Percentiles rank a stretch among this genome's conserved stretches.
These are phyloP conservation scores for Colletotrichum horii DNA, from an alignment of 2,329 filamentous ascomycete genomes.

Conservation along the genomic window DNA sequence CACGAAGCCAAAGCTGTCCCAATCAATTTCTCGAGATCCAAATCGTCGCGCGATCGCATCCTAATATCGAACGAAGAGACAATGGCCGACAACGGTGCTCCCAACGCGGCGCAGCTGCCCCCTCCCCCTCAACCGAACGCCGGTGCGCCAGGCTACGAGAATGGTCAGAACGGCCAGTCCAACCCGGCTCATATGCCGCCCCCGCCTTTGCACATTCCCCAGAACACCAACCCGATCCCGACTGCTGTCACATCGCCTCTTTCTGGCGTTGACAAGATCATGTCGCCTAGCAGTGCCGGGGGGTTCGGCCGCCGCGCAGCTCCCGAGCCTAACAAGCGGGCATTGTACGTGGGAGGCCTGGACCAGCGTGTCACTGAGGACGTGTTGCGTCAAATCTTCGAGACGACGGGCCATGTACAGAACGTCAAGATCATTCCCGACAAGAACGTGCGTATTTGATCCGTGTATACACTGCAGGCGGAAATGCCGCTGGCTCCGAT, in stretches of 20 bases:
- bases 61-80: slow-evolving; percentile 26
- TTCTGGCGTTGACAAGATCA: slow-evolving; percentile 71
- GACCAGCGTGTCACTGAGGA: slow-evolving; percentile 96
- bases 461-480: neutral
- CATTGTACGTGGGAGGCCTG: slow-evolving; percentile 92
- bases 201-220: slow-evolving; percentile 89
- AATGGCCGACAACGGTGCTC: slow-evolving; percentile 80
- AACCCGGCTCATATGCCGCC: slow-evolving; percentile 84
- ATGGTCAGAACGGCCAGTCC: slow-evolving; percentile 71
- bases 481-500: neutral
- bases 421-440: slow-evolving; percentile 99
- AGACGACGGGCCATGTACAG: slow-evolving; percentile 97
- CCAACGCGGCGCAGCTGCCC: slow-evolving; percentile 70
- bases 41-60: neutral
- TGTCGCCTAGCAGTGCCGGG: slow-evolving; percentile 84
- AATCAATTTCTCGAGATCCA: neutral
- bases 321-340: slow-evolving; percentile 97
- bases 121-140: slow-evolving; percentile 71
- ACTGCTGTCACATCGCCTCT: slow-evolving; percentile 90
- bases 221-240: slow-evolving; percentile 95
- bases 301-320: slow-evolving; percentile 88
- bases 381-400: slow-evolving; percentile 95
- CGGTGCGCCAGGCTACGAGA: slow-evolving; percentile 79
- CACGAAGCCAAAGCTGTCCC: neutral
- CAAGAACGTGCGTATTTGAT: slow-evolving; percentile 82